phyloP scores from a whole-genome alignment of 139 green algal species.

The Zygnema circumcarinatum region DNA sequence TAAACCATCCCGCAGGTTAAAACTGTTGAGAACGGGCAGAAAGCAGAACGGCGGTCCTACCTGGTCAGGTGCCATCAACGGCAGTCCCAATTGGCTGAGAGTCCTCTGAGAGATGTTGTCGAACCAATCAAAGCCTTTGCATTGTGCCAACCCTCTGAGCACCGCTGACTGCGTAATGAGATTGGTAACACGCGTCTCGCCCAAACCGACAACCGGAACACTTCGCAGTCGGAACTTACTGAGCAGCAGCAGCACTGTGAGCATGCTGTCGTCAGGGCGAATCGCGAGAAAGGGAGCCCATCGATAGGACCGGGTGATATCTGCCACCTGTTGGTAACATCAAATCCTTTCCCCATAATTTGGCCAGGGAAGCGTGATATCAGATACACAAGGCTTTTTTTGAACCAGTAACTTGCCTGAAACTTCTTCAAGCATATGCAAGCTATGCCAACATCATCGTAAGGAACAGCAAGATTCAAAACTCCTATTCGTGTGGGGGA shows the following conservation, averaged over 20 bases:
- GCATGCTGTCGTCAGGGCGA: constrained; percentile 25
- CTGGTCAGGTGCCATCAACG: constrained; percentile 20
- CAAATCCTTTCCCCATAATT: no score
- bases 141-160: constrained; percentile 27
- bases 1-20: no score
- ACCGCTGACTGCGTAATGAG: constrained; percentile 49
- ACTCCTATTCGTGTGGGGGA: no score
- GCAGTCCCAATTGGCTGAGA: constrained; percentile 28
- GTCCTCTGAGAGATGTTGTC: constrained; percentile 29
- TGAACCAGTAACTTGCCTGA: constrained; percentile 5
- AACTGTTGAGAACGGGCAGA: no score
- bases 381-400: no score
- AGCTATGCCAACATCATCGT: not conserved
- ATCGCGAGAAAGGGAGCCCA: constrained; percentile 44
- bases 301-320: constrained; percentile 23
- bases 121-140: constrained; percentile 45
- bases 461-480: no score
- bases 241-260: constrained; percentile 42
- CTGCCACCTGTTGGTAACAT: constrained; percentile 33
- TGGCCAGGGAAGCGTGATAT: no score
- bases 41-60: no score
- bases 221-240: constrained; percentile 40
- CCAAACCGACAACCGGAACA: constrained; percentile 30
- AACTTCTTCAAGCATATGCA: not conserved
- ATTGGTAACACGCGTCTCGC: constrained; percentile 28